Conservation (phyloP, 2,329 filamentous ascomycete genomes). For the Colletotrichum spaethianum region DNA sequence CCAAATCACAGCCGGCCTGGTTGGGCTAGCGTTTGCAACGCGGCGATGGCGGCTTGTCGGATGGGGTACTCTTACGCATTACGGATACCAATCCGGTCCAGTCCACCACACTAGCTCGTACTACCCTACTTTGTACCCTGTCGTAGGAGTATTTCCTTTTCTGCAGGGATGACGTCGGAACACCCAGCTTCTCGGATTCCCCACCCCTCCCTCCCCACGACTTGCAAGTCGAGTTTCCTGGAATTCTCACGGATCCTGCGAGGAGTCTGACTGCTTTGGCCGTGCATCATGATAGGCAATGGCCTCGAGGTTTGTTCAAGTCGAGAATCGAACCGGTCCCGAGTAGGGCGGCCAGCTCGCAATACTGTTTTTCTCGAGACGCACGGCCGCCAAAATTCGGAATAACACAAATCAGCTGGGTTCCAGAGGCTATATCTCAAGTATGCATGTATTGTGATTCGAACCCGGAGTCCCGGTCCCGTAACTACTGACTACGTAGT, state of each 20-base stretch:
- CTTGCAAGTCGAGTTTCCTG: not conserved
- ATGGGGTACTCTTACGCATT: not conserved
- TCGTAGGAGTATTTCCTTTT: not conserved
- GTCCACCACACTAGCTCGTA: not conserved
- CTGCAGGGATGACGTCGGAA: slow-evolving; percentile 29
- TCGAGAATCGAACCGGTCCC: not conserved
- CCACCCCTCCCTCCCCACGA: slow-evolving; percentile 10
- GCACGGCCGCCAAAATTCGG: not conserved
- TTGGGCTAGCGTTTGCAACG: not conserved
- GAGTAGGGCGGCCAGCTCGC: not conserved
- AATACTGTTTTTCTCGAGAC: not conserved
- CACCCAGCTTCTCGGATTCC: slow-evolving; percentile 34
- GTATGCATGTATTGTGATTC: not conserved
- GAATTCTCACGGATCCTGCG: not conserved
- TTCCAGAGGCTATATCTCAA: not conserved
- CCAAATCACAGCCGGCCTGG: slow-evolving; percentile 1
- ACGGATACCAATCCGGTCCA: not conserved
- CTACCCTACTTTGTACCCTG: not conserved
- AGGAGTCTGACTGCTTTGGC: slow-evolving; percentile 11
- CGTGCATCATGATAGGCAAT: not conserved
- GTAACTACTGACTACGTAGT: not conserved
- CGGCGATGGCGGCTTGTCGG: not conserved
- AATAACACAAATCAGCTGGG: not conserved
- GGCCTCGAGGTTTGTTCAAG: not conserved
- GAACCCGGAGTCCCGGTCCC: not conserved